Percentiles rank a stretch among this genome's conserved stretches.
Conservation (phyloP, 805 yeast species). For the Cyberlindnera xishuangbannaensis region DNA sequence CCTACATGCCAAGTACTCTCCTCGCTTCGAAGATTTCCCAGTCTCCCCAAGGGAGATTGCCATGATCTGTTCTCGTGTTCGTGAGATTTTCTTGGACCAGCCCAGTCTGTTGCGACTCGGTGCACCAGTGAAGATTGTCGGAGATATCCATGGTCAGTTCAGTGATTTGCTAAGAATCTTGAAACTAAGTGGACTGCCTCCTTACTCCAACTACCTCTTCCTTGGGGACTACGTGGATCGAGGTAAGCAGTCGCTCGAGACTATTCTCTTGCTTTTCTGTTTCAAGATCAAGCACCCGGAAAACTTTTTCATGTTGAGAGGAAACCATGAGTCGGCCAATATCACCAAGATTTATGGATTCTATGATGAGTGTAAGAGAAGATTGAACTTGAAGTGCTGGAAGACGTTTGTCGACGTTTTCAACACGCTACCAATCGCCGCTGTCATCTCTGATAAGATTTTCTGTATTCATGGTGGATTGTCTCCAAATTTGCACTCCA, state of each 20-base stretch:
- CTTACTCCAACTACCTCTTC: conserved; percentile 84
- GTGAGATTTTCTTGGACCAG: conserved; percentile 84
- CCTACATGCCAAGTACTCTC: conserved; percentile 12
- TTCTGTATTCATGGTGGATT: conserved; percentile 86
- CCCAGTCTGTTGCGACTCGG: conserved; percentile 81
- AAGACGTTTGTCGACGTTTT: conserved; percentile 89
- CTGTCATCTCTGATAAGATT: conserved; percentile 90
- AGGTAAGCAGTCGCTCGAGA: conserved; percentile 93
- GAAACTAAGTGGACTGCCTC: conserved; percentile 96
- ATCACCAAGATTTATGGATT: conserved; percentile 96
- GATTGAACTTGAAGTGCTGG: conserved; percentile 92
- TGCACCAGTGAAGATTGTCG: conserved; percentile 77
- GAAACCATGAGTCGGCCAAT: conserved; percentile 97
- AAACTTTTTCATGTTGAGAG: conserved; percentile 86
- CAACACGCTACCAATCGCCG: conserved; percentile 92
- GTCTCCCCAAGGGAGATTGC: conserved; percentile 55
- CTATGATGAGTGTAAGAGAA: conserved; percentile 94
- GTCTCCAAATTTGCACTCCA: conserved; percentile 60
- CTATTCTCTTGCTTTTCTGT: conserved; percentile 79
- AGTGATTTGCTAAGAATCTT: conserved; percentile 86
- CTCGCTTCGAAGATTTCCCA: conserved; percentile 19
- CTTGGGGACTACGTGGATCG: conserved; percentile 97
- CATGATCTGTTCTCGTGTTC: conserved; percentile 74
- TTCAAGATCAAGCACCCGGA: conserved; percentile 96
- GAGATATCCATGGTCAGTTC: conserved; percentile 96